Percentiles rank a stretch among this genome's conserved stretches.
These are phyloP conservation scores for Acacia crassicarpa DNA, from an alignment of 306 rosid genomes.

Conservation along the genomic window DNA sequence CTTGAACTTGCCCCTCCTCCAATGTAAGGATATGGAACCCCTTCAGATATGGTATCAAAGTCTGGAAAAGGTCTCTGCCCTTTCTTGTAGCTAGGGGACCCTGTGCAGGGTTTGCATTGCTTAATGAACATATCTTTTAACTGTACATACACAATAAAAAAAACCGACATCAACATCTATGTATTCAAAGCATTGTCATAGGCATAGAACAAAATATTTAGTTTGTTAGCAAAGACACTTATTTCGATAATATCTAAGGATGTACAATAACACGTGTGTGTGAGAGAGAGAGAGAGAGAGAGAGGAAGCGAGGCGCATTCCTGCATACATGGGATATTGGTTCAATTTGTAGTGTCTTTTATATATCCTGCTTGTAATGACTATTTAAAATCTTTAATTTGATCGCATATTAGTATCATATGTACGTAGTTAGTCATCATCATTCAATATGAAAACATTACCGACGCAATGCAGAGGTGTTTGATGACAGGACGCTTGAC, in stretches of 20 bases:
- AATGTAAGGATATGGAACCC: conserved; percentile 72
- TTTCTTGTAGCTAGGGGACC: conserved; percentile 60
- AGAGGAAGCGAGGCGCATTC: not conserved
- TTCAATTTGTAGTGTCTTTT: not conserved
- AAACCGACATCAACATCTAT: conserved; percentile 12
- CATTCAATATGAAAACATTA: not conserved
- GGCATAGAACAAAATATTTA: not conserved
- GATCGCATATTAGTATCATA: not conserved
- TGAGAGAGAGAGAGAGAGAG: no score
- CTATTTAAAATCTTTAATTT: not conserved
- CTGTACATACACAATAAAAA: conserved; percentile 40
- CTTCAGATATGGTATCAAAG: conserved; percentile 74
- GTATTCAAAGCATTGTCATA: conserved; percentile 1
- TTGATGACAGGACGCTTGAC: not conserved
- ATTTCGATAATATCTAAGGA: not conserved
- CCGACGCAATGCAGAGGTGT: not conserved
- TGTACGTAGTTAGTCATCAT: not conserved
- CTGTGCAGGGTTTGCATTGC: conserved; percentile 77
- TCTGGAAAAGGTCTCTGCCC: conserved; percentile 74
- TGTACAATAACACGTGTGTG: not conserved
- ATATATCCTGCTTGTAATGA: not conserved
- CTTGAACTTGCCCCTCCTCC: conserved; percentile 86
- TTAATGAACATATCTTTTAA: conserved; percentile 82
- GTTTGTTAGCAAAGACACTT: not conserved
- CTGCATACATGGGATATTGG: not conserved